A percentile compares a stretch with the other conserved stretches of the same genome.
Conservation (phyloP, 805 yeast species). For the Kazachstania africana region DNA sequence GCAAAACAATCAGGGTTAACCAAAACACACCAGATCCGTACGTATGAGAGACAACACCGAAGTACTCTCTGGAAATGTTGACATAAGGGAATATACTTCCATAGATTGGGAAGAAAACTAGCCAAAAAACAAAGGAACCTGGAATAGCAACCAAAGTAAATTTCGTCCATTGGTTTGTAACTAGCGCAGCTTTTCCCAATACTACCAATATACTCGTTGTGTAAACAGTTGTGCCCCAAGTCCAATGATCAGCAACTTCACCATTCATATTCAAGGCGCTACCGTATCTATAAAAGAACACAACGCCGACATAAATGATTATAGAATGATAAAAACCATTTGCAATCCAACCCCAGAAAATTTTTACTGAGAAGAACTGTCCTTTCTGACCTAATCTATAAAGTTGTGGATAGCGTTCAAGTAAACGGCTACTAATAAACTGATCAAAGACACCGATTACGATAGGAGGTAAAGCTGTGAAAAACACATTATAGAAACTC, state of each 20-base stretch:
- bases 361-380: conserved; percentile 76
- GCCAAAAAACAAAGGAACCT: conserved; percentile 80
- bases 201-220: conserved; percentile 83
- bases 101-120: conserved; percentile 77
- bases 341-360: conserved; percentile 94
- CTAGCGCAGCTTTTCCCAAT: conserved; percentile 87
- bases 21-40: conserved; percentile 75
- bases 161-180: conserved; percentile 90
- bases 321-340: conserved; percentile 95
- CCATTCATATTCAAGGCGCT: conserved; percentile 53
- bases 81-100: conserved; percentile 75
- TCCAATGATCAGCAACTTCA: conserved; percentile 74
- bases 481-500: conserved; percentile 88
- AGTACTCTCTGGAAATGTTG: conserved; percentile 71
- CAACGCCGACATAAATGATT: conserved; percentile 62
- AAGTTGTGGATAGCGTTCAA: conserved; percentile 85
- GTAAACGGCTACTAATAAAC: conserved; percentile 78
- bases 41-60: conserved; percentile 64
- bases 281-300: conserved; percentile 57
- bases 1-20: conserved; percentile 68
- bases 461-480: conserved; percentile 92
- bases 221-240: conserved; percentile 85
- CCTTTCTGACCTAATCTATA: conserved; percentile 86
- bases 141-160: conserved; percentile 88
- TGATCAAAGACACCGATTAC: conserved; percentile 95